Percentiles rank a stretch among this genome's conserved stretches.
phyloP scores from a whole-genome alignment of 1,284 basidiomycete genomes.

The Mycena citricolor region DNA sequence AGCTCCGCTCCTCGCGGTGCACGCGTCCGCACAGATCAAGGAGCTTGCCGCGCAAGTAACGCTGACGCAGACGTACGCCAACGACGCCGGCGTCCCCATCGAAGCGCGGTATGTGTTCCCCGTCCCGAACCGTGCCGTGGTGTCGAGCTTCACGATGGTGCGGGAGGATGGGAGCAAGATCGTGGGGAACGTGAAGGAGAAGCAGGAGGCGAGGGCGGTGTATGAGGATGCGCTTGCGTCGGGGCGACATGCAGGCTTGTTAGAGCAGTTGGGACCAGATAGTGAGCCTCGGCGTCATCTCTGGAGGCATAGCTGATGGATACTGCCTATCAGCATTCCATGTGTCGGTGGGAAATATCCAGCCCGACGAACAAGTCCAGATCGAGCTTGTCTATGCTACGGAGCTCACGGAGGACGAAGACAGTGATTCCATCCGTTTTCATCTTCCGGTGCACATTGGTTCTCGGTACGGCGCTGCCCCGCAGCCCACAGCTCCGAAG shows the following conservation, averaged over 20 bases:
- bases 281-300: neutral
- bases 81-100: constrained; percentile 15
- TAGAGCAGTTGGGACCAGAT: constrained; percentile 23
- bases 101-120: constrained; percentile 23
- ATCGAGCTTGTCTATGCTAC: constrained; percentile 23
- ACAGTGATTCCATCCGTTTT: constrained; percentile 1
- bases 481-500: neutral
- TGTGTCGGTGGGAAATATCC: constrained; percentile 17
- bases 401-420: constrained; percentile 20
- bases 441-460: constrained; percentile 10
- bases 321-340: constrained; percentile 12
- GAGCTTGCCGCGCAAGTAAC: constrained; percentile 20
- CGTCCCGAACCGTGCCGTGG: constrained; percentile 20
- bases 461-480: neutral
- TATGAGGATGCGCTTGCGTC: constrained; percentile 17
- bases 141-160: constrained; percentile 13
- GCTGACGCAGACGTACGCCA: constrained; percentile 23
- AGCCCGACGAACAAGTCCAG: constrained; percentile 10
- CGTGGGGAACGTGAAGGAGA: constrained; percentile 21
- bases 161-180: constrained; percentile 17
- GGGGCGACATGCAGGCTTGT: constrained; percentile 17
- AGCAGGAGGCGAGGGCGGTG: constrained; percentile 18
- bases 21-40: constrained; percentile 8
- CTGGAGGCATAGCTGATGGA: neutral
- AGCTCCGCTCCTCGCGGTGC: constrained; percentile 9